Conservation (phyloP, 768 basidiomycete species). For the Chiua virens region DNA sequence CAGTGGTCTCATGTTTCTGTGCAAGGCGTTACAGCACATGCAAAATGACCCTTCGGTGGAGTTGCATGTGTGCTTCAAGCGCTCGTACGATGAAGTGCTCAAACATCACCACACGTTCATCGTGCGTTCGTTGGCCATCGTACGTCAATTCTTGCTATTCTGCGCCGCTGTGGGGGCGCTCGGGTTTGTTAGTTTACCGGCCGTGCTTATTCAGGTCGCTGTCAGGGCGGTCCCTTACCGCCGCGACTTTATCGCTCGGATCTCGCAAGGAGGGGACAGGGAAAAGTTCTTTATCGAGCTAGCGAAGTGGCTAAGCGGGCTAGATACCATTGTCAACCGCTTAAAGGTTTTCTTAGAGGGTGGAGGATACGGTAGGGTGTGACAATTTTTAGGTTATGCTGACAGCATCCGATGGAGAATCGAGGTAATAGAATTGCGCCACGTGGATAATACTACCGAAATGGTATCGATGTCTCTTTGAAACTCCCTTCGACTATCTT, state of each 20-base stretch:
- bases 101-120: slow-evolving; percentile 66
- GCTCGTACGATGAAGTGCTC: slow-evolving; percentile 68
- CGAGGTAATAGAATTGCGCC: slow-evolving; percentile 19
- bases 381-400: slow-evolving; percentile 1
- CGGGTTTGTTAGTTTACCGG: neutral
- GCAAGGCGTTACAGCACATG: slow-evolving; percentile 64
- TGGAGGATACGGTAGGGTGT: slow-evolving; percentile 59
- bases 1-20: slow-evolving; percentile 70
- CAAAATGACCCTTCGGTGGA: slow-evolving; percentile 53
- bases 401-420: slow-evolving; percentile 19
- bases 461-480: neutral
- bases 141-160: slow-evolving; percentile 20
- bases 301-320: slow-evolving; percentile 57
- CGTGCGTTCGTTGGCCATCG: slow-evolving; percentile 49
- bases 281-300: slow-evolving; percentile 62
- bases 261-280: slow-evolving; percentile 61
- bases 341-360: slow-evolving; percentile 55
- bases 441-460: slow-evolving; percentile 8
- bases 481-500: slow-evolving; percentile 4
- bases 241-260: slow-evolving; percentile 57
- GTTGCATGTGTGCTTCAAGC: slow-evolving; percentile 66
- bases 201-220: slow-evolving; percentile 45
- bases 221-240: slow-evolving; percentile 64
- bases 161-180: neutral
- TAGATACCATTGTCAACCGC: slow-evolving; percentile 55